Evolutionary conservation across 2,329 filamentous ascomycete genomes (phyloP).

Genomic region (Cladophialophora yegresii): DNA sequence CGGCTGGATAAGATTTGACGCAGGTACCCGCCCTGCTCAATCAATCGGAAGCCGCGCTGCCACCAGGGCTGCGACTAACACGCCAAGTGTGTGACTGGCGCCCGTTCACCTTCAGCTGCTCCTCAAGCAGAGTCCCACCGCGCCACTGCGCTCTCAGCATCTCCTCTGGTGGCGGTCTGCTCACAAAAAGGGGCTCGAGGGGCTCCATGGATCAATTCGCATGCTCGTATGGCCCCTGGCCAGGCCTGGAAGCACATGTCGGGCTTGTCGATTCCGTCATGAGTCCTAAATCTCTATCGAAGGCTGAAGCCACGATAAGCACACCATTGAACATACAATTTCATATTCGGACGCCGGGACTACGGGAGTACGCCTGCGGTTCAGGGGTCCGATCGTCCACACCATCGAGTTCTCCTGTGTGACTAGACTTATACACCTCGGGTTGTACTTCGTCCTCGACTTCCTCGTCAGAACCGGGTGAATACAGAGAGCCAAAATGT

Average conservation of each 20-base stretch:
- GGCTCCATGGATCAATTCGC: neutral
- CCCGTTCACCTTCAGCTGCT: neutral
- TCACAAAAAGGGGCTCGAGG: neutral
- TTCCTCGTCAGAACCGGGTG: neutral
- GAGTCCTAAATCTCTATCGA: neutral
- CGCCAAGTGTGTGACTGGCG: neutral
- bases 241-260: neutral
- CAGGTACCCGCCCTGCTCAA: neutral
- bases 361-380: neutral
- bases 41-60: neutral
- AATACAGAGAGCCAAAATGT: slow-evolving; percentile 4
- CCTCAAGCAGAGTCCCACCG: neutral
- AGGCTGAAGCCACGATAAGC: neutral
- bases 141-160: neutral
- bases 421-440: neutral
- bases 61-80: neutral
- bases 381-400: neutral
- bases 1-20: neutral
- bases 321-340: neutral
- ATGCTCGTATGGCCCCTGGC: neutral
- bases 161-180: neutral
- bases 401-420: neutral
- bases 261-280: neutral
- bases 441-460: neutral
- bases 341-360: neutral